Conservation (phyloP, 805 yeast species). For the Candida parachauliodes region DNA sequence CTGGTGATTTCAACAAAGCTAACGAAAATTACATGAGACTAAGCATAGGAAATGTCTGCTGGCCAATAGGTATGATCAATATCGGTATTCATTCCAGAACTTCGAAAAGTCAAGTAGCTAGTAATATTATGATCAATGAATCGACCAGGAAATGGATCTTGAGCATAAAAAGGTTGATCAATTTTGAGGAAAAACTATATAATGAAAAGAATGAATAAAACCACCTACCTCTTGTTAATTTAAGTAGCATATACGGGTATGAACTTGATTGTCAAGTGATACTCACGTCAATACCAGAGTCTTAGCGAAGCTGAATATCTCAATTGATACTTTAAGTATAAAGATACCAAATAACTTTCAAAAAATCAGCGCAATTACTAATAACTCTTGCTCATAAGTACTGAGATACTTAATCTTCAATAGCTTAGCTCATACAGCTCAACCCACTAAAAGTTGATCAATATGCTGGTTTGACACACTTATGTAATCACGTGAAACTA, state of each 20-base stretch:
- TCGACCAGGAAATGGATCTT: slow-evolving; percentile 73
- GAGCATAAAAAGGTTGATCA: slow-evolving; percentile 68
- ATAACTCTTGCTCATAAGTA: too few species aligned
- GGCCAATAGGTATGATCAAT: slow-evolving; percentile 85
- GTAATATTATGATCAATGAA: slow-evolving; percentile 80
- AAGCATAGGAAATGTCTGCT: slow-evolving; percentile 83
- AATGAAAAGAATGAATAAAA: too few species aligned
- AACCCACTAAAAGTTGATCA: background rate
- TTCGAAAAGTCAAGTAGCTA: slow-evolving; percentile 43
- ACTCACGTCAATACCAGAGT: too few species aligned
- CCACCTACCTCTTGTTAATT: too few species aligned
- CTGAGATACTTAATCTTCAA: too few species aligned
- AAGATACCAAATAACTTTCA: too few species aligned
- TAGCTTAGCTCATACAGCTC: too few species aligned
- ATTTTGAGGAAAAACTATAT: slow-evolving; percentile 26
- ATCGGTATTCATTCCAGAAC: slow-evolving; percentile 79
- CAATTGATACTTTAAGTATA: too few species aligned
- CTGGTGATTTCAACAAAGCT: slow-evolving; percentile 46
- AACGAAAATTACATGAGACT: slow-evolving; percentile 68
- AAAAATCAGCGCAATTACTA: too few species aligned
- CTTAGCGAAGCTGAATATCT: too few species aligned
- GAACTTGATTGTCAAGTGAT: too few species aligned
- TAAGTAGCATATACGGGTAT: too few species aligned
- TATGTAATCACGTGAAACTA: background rate
- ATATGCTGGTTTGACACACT: background rate